These are phyloP conservation scores for Ophiostoma angusticollis DNA, from an alignment of 2,329 filamentous ascomycete genomes.

Conservation along the genomic window DNA sequence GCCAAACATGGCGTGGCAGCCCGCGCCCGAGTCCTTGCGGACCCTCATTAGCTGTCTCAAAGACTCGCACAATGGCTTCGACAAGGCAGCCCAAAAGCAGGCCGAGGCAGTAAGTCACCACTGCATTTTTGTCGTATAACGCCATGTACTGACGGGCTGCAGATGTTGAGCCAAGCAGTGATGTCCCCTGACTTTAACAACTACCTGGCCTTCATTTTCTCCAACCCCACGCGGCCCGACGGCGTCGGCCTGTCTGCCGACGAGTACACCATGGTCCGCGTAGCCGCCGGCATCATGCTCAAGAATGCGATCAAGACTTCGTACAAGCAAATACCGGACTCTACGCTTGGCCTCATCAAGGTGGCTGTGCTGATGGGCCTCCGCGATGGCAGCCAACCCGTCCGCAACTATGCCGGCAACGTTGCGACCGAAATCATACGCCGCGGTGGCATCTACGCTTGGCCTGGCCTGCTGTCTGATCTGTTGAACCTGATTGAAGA, in stretches of 20 bases:
- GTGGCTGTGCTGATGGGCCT: constrained; percentile 65
- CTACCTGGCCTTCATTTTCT: constrained; percentile 86
- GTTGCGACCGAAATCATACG: constrained; percentile 87
- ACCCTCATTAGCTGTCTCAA: constrained; percentile 82
- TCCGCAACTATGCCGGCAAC: constrained; percentile 80
- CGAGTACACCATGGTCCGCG: constrained; percentile 65
- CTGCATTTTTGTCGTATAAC: background rate
- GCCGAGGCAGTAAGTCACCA: constrained; percentile 62
- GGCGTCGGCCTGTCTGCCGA: constrained; percentile 45
- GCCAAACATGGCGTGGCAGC: constrained; percentile 79
- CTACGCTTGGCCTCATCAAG: constrained; percentile 65
- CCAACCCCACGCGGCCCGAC: constrained; percentile 49
- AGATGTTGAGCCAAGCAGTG: constrained; percentile 92
- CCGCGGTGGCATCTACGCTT: constrained; percentile 72
- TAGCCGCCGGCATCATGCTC: constrained; percentile 82
- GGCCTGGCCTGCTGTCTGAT: constrained; percentile 82
- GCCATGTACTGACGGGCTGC: background rate
- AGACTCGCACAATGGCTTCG: constrained; percentile 79
- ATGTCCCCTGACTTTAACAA: constrained; percentile 89
- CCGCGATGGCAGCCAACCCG: constrained; percentile 68
- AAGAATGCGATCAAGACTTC: constrained; percentile 79
- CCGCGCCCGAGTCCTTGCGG: constrained; percentile 70
- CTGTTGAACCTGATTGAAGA: constrained; percentile 69
- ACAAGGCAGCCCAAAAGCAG: constrained; percentile 71
- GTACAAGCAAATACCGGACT: constrained; percentile 63